These are phyloP conservation scores for Prunella vulgaris DNA, from an alignment of 257 asterid genomes.

Conservation along the genomic window DNA sequence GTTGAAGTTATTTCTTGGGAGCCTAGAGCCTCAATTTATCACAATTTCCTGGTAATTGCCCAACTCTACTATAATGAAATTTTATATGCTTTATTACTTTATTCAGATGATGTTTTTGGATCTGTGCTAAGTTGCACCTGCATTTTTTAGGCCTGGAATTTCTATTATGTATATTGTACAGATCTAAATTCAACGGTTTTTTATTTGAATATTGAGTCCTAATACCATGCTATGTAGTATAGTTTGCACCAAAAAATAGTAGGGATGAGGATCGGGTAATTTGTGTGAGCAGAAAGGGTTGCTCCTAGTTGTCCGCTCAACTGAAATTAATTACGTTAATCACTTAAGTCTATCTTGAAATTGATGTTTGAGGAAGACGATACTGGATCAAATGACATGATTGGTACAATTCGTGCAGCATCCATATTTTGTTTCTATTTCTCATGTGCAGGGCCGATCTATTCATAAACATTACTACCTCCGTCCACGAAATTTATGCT, in stretches of 20 bases:
- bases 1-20: constrained; percentile 92
- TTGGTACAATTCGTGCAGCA: background rate
- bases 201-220: background rate
- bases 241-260: background rate
- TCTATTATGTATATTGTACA: background rate
- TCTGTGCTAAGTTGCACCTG: constrained; percentile 17
- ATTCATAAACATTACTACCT: background rate
- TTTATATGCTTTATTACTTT: background rate
- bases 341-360: background rate
- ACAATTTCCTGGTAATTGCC: constrained; percentile 69
- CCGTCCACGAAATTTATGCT: too few species aligned
- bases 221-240: background rate
- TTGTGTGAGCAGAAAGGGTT: background rate
- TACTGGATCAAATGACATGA: background rate
- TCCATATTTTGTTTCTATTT: background rate
- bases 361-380: constrained; percentile 1
- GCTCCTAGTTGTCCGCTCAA: background rate
- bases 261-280: background rate
- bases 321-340: constrained; percentile 1
- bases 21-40: constrained; percentile 86
- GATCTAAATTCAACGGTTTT: constrained; percentile 5
- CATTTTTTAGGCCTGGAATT: background rate
- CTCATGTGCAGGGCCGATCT: background rate
- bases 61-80: background rate
- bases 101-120: constrained; percentile 8